A percentile compares a stretch with the other conserved stretches of the same genome.
These are phyloP conservation scores for Leccinum disarticulatum DNA, from an alignment of 768 basidiomycete genomes.

Conservation along the genomic window DNA sequence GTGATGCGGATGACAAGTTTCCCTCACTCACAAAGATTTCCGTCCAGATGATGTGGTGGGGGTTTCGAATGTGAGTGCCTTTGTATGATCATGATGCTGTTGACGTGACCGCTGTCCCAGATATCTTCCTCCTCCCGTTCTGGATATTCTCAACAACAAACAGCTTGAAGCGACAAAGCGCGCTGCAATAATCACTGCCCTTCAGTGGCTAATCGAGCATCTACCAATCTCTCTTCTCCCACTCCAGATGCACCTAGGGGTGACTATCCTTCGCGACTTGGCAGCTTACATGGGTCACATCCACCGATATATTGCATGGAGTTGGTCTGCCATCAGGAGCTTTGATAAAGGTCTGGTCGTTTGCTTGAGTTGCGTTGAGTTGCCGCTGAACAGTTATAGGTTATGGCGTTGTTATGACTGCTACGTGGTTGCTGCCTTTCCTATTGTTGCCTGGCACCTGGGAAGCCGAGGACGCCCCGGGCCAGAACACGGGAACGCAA, in stretches of 20 bases:
- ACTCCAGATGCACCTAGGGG: constrained; percentile 53
- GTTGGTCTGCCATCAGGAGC: constrained; percentile 65
- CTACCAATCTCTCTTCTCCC: constrained; percentile 64
- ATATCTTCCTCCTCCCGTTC: constrained; percentile 76
- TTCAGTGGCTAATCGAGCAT: constrained; percentile 65
- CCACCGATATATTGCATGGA: constrained; percentile 76
- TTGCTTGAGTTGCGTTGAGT: constrained; percentile 2
- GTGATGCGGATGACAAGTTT: constrained; percentile 41
- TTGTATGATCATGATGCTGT: neutral
- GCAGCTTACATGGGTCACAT: constrained; percentile 70
- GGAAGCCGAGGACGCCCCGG: constrained; percentile 43
- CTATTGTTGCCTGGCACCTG: constrained; percentile 74
- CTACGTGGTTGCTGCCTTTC: constrained; percentile 82
- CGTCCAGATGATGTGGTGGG: constrained; percentile 77
- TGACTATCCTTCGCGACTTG: constrained; percentile 58
- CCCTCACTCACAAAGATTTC: constrained; percentile 76
- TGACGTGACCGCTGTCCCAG: constrained; percentile 34
- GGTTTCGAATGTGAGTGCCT: constrained; percentile 63
- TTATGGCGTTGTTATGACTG: constrained; percentile 76
- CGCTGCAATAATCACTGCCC: constrained; percentile 69
- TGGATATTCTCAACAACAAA: constrained; percentile 59
- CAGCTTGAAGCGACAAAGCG: constrained; percentile 70
- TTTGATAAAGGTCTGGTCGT: constrained; percentile 61
- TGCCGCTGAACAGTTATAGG: constrained; percentile 40
- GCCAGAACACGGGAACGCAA: constrained; percentile 32